These are phyloP conservation scores for Hypsizygus ulmarius DNA, from an alignment of 1,284 basidiomycete genomes.

Conservation along the genomic window DNA sequence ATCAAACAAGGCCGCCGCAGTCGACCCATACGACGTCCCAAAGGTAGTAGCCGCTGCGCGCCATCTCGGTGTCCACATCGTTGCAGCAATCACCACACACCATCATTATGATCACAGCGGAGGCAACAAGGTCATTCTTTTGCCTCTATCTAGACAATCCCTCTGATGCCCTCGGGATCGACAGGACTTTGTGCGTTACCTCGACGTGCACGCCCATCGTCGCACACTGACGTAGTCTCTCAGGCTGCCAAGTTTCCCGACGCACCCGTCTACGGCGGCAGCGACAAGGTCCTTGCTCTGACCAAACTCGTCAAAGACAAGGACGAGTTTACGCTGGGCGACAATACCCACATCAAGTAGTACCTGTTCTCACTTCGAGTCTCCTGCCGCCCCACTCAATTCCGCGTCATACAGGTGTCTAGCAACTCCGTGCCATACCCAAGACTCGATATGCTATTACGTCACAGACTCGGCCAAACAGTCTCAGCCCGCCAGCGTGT, in stretches of 20 bases:
- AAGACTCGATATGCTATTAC: constrained; percentile 93
- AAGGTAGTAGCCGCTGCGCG: constrained; percentile 73
- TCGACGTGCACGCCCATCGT: constrained; percentile 1
- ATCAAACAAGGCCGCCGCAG: constrained; percentile 68
- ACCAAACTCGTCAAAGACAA: constrained; percentile 78
- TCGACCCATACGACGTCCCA: constrained; percentile 82
- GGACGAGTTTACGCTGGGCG: constrained; percentile 71
- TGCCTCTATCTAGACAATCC: background rate
- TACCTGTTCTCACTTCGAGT: background rate
- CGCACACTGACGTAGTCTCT: constrained; percentile 12
- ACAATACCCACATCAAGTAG: constrained; percentile 71
- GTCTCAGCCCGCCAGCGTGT: constrained; percentile 71
- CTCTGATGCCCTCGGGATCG: constrained; percentile 2
- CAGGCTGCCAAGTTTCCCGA: constrained; percentile 64
- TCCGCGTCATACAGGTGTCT: constrained; percentile 58
- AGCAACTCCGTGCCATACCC: constrained; percentile 94
- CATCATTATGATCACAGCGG: constrained; percentile 92
- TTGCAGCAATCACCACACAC: constrained; percentile 83
- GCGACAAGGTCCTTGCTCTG: constrained; percentile 63
- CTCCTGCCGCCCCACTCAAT: constrained; percentile 5
- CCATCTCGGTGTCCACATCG: constrained; percentile 64
- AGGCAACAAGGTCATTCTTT: constrained; percentile 48
- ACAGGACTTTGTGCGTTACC: constrained; percentile 53
- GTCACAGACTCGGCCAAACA: constrained; percentile 55
- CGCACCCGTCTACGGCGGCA: constrained; percentile 84